Evolutionary conservation across 495 filamentous ascomycete genomes (phyloP), one percentile per base, ranked within the genome.

Genomic region (Annulohypoxylon bovei): DNA sequence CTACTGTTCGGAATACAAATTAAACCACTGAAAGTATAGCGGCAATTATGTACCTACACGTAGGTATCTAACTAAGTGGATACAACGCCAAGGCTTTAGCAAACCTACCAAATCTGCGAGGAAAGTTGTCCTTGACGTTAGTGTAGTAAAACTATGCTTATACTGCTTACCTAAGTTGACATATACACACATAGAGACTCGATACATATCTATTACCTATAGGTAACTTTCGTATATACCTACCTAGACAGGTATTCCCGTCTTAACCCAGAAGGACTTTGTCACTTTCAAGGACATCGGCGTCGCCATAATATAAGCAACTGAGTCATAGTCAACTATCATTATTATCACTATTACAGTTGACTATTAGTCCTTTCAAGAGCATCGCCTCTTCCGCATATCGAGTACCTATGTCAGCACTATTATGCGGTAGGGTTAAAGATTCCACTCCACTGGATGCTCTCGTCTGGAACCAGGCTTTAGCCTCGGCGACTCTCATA

Each of bases 301-400:
- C 35, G 8, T 58, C 23, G 28, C 9, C 18, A 35, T 44, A 27
- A 7, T 12, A 58, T 42, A n/a, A 23, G 23, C 22, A 40, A 28
- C 28, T 58, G 12, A n/a, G 14, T 58, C 27, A 20, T 35, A 58
- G 55, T n/a, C 55, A 44, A 44, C 55, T 3, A 40, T 12, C 8
- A 37, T 39, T 28, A 39, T 40, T 30, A 12, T 28, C 11, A 14
- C 12, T 42, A 27, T 28, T 54, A 6, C 27, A 37, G 35, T 44
- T 54, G 9, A 23, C 60, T 40, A 63, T 42, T 22, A 23, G 47
- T 42, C 47, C 60, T 32, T 42, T 54, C 47, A 54, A 37, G 47
- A 30, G 33, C 35, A 33, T 54, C 22, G 25, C 60, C 11, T 44
- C 47, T 53, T 32, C 35, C 14, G 23, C n/a, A 23, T 39, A 53